Base-by-base conservation (phyloP, 495 filamentous ascomycete species). In the Penicillium lagena region DNA sequence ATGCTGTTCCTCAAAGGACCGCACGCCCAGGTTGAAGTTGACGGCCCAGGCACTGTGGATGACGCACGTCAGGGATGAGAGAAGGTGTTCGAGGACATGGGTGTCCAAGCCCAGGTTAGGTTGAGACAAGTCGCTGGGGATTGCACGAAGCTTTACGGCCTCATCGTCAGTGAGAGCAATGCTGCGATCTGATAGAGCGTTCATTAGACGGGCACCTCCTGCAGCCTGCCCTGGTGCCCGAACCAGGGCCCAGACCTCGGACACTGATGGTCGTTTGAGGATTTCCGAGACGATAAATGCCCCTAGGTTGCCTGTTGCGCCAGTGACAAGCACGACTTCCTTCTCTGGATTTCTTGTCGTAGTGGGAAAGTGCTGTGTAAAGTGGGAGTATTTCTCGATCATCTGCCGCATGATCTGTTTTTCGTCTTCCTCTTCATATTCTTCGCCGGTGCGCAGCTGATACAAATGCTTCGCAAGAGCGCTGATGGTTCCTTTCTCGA, bases 1-100 rank as follows among this genome's bases (percentile, higher is more conserved):
- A 50, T 82, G 78, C 22, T 80, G 73, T 29, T 65, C 60, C 15
- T 71, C 75, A 49, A 87, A 86, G 35, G 72, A 79, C 8, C 66
- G 55, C 1, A 85, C 67, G n/a, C 72, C 70, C 39, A 81, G 65
- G 44, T 78, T 83, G 66, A 87, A 87, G 58, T 87, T 86, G n/a
- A 87, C 84, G 0, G 79, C 74, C 83, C 83, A 87, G 13, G 81
- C 84, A 4, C 74, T 69, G 54, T 86, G 83, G 30, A 85, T 73
- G 29, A 83, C 63, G 0, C 67, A 54, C 0, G 76, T 80, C 1
- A 65, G 56, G 13, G 65, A 64, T 1, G 58, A 54, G 0, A 62
- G 65, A 0, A 86, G 56, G 1, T 66, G 43, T 0, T 62, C 46
- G 32, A 79, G 66, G n/a, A 51, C 51, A 4, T 54, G 41, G 0